Conservation (phyloP, 208 protist genomes). For the Trypanosomatidae sp. region DNA sequence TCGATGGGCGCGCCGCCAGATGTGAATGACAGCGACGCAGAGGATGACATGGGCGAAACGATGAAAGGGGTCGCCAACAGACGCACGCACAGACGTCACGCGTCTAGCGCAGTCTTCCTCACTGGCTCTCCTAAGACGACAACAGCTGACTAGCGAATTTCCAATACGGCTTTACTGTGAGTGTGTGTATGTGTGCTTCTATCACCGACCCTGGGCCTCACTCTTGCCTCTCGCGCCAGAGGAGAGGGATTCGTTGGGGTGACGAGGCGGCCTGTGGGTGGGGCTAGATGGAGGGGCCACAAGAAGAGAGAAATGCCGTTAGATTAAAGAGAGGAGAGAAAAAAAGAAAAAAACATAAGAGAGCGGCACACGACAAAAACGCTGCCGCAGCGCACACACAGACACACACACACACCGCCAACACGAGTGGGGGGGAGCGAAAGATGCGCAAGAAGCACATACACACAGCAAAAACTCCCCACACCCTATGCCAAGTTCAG, state of each 20-base stretch:
- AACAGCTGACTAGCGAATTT: neutral
- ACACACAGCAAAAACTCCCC: neutral
- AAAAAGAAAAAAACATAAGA: neutral
- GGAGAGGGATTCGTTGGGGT: neutral
- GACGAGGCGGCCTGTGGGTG: neutral
- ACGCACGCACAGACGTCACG: neutral
- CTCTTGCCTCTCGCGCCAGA: neutral
- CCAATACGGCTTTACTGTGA: neutral
- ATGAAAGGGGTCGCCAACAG: neutral
- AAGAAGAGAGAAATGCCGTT: neutral
- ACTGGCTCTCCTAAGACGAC: neutral
- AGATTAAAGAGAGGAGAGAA: neutral
- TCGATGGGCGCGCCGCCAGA: neutral
- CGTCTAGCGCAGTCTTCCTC: neutral
- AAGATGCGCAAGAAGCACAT: neutral
- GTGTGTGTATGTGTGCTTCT: neutral
- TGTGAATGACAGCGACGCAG: slow-evolving; percentile 1
- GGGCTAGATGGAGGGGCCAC: neutral
- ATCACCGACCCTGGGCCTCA: neutral
- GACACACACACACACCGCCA: neutral
- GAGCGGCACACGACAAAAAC: neutral
- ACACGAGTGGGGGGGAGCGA: neutral
- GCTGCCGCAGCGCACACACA: neutral
- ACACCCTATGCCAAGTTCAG: neutral
- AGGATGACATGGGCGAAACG: slow-evolving; percentile 14